Percentiles rank a stretch among this genome's conserved stretches.
Conservation (phyloP, 208 protist genomes). For the Leishmania lainsoni region DNA sequence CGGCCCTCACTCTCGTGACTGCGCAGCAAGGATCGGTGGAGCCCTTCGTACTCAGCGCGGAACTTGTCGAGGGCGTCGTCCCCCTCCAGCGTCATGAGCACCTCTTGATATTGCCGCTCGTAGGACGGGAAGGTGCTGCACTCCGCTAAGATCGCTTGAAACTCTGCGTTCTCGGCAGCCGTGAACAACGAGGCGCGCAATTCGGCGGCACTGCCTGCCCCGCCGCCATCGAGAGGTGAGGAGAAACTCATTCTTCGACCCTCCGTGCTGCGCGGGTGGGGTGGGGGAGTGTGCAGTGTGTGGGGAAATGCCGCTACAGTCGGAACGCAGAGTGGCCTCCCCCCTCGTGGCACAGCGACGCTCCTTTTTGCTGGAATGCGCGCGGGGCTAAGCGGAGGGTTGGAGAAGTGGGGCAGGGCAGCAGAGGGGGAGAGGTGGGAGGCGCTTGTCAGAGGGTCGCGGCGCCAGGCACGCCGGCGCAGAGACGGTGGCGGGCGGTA, state of each 20-base stretch:
- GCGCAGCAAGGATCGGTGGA: slow-evolving; percentile 96
- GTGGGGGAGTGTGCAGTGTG: neutral
- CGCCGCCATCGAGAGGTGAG: neutral
- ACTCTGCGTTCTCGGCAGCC: slow-evolving; percentile 40
- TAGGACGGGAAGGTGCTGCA: slow-evolving; percentile 89
- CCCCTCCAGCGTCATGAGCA: slow-evolving; percentile 92
- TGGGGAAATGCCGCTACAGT: too few relatives aligned
- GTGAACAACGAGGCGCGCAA: slow-evolving; percentile 28
- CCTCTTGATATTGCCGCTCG: slow-evolving; percentile 95
- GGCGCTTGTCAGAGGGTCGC: neutral
- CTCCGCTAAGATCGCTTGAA: slow-evolving; percentile 59
- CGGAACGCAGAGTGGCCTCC: neutral
- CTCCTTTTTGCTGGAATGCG: neutral
- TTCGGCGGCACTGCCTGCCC: neutral
- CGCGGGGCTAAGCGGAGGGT: neutral
- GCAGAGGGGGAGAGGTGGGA: neutral
- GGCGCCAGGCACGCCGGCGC: neutral
- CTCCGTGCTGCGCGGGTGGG: neutral
- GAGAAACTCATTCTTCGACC: neutral
- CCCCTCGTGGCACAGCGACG: neutral
- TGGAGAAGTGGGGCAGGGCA: neutral
- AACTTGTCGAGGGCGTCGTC: slow-evolving; percentile 96
- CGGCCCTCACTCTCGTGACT: slow-evolving; percentile 97
- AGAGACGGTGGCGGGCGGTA: neutral
- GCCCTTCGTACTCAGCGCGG: slow-evolving; percentile 96